Evolutionary conservation across 2,329 filamentous ascomycete genomes (phyloP).

Genomic region (Chrysosporium keratinophilum): DNA sequence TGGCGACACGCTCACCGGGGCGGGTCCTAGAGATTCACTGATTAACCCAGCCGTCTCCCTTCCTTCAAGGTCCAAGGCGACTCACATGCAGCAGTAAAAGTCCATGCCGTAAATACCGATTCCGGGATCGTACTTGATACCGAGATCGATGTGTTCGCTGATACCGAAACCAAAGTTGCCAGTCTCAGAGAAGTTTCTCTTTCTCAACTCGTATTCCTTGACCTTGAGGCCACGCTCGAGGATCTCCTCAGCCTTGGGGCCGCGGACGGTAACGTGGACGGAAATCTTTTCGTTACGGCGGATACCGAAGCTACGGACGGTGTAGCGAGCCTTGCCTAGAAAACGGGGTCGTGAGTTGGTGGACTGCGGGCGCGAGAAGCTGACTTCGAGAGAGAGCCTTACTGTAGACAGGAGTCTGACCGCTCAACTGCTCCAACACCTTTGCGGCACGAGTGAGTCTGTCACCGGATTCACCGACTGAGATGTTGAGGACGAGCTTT

Average conservation of each 20-base stretch:
- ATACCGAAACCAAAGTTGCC: conserved; percentile 99
- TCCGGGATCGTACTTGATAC: conserved; percentile 98
- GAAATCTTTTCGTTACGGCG: conserved; percentile 99
- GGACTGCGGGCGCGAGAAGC: neutral
- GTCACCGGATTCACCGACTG: conserved; percentile 99
- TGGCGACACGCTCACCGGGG: conserved; percentile 93
- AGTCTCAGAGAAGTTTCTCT: conserved; percentile 99
- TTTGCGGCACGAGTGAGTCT: conserved; percentile 99
- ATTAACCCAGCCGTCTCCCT: conserved; percentile 23
- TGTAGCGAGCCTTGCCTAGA: conserved; percentile 97
- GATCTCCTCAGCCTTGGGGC: conserved; percentile 98
- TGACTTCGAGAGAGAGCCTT: conserved; percentile 36
- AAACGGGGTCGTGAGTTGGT: conserved; percentile 15
- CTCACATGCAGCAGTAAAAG: conserved; percentile 99
- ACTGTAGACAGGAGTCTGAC: conserved; percentile 99
- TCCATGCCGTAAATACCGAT: conserved; percentile 99
- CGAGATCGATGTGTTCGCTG: conserved; percentile 99
- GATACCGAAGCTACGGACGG: conserved; percentile 99
- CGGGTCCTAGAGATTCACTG: conserved; percentile 54
- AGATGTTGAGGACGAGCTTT: conserved; percentile 99
- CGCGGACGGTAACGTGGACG: conserved; percentile 98
- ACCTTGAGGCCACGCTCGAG: conserved; percentile 99
- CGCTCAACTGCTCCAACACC: conserved; percentile 98
- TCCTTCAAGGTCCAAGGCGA: neutral
- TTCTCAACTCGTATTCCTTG: conserved; percentile 99